Base-by-base conservation (phyloP, 345 rosid genomes). In the Odontarrhena argentea region DNA sequence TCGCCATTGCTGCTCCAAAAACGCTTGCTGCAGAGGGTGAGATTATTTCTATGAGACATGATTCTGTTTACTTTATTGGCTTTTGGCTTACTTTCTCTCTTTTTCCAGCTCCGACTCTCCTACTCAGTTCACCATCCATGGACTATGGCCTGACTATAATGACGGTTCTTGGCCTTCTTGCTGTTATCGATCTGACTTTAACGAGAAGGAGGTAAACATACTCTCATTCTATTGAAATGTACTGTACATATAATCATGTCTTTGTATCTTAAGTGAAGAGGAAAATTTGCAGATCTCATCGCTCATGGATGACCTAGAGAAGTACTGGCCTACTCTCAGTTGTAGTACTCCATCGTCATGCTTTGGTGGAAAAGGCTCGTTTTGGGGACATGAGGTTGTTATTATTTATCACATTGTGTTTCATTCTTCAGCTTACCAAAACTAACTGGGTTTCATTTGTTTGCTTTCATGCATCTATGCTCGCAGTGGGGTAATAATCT, bases 101-200 rank as follows among this genome's bases (percentile, higher is more conserved):
- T 25, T 35, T 24, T 53, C 14, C 91, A 89, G 98, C 74, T 66
- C 85, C 9, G 71, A 80, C 73, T 63, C 93, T 68, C 93, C 91
- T 4, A 73, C 83, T 41, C 87, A 86, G 35, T 92, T 92, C 73
- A 92, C 98, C 15, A 92, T 92, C 72, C 98, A 96, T 89, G 98
- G 98, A 48, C 38, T 92, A n/a, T 92, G 98, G 98, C 93, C 96
- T 38, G 91, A 92, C 71, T 92, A 92, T 73, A 89, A 89, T 55
- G 98, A 92, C 65, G 98, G 96, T 70, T 82, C 85, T 13, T 92
- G 91, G 89, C 98, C 98, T 73, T 78, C 96, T 2, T 92, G 98
- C 71, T 92, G 98, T 70, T 70, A 37, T 18, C 71, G 72, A 47
- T 74, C 86, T 38, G 28, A 67, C 48, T 92, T 92, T 38, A 67